phyloP scores from a whole-genome alignment of 2,329 filamentous ascomycete genomes.

The Aureobasidium melanogenum region DNA sequence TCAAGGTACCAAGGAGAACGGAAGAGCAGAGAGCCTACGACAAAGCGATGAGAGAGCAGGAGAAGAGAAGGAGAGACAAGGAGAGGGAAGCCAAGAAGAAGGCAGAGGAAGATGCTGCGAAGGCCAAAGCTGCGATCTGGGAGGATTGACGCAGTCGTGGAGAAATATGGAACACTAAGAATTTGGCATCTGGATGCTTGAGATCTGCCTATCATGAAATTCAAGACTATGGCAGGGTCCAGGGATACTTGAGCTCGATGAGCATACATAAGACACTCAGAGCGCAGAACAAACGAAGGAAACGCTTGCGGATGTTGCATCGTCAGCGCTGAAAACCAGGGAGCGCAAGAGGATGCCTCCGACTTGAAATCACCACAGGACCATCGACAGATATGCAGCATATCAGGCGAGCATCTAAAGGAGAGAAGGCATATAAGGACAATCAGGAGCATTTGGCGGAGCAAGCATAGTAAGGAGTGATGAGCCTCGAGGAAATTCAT shows the following conservation, averaged over 20 bases:
- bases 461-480: background rate
- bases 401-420: background rate
- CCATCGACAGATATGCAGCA: background rate
- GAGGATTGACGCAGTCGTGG: slow-evolving; percentile 44
- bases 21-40: slow-evolving; percentile 88
- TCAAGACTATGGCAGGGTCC: background rate
- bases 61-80: slow-evolving; percentile 65
- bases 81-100: slow-evolving; percentile 59
- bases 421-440: background rate
- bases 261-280: background rate
- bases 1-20: slow-evolving; percentile 70
- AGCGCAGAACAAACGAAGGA: background rate
- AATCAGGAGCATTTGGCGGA: background rate
- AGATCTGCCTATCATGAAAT: too few relatives aligned
- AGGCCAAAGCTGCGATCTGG: slow-evolving; percentile 80
- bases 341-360: background rate
- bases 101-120: slow-evolving; percentile 57
- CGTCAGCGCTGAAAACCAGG: background rate
- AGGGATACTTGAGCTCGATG: background rate
- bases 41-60: slow-evolving; percentile 70
- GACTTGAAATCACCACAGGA: background rate
- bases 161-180: background rate
- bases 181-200: background rate
- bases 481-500: background rate
- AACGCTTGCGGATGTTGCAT: background rate